phyloP scores from a whole-genome alignment of 805 yeast genomes.

The Starmerella floris region DNA sequence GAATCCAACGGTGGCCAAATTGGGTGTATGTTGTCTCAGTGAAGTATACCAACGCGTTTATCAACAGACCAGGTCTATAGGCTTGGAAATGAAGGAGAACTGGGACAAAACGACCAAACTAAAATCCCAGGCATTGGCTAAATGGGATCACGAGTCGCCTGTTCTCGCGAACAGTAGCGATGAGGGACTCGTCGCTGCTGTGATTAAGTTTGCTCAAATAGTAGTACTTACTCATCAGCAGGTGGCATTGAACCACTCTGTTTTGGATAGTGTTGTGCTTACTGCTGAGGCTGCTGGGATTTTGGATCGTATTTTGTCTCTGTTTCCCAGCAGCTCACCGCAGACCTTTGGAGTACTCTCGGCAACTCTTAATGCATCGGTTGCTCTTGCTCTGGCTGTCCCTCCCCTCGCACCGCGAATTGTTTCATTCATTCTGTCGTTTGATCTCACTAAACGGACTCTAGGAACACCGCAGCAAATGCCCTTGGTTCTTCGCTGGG shows the following conservation, averaged over 20 bases:
- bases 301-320: slow-evolving; percentile 49
- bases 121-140: slow-evolving; percentile 44
- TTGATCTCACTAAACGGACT: slow-evolving; percentile 30
- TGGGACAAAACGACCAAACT: slow-evolving; percentile 49
- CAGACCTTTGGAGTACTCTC: slow-evolving; percentile 47
- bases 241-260: slow-evolving; percentile 34
- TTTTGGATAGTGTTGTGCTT: slow-evolving; percentile 43
- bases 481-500: slow-evolving; percentile 23
- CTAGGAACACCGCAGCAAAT: slow-evolving; percentile 22
- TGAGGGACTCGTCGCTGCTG: slow-evolving; percentile 47
- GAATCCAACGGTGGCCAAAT: slow-evolving; percentile 25
- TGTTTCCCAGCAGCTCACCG: slow-evolving; percentile 32
- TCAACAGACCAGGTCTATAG: slow-evolving; percentile 23
- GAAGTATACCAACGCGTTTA: slow-evolving; percentile 36
- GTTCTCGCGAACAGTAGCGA: not conserved
- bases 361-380: slow-evolving; percentile 52
- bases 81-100: slow-evolving; percentile 30
- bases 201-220: slow-evolving; percentile 58
- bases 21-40: slow-evolving; percentile 32
- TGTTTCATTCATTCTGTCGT: slow-evolving; percentile 44
- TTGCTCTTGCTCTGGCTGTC: slow-evolving; percentile 52
- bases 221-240: slow-evolving; percentile 34
- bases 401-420: slow-evolving; percentile 45
- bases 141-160: slow-evolving; percentile 35
- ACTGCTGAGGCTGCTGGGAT: slow-evolving; percentile 61